These are phyloP conservation scores for Gracilariopsis chorda DNA, from an alignment of 23 red algal genomes.

Conservation along the genomic window DNA sequence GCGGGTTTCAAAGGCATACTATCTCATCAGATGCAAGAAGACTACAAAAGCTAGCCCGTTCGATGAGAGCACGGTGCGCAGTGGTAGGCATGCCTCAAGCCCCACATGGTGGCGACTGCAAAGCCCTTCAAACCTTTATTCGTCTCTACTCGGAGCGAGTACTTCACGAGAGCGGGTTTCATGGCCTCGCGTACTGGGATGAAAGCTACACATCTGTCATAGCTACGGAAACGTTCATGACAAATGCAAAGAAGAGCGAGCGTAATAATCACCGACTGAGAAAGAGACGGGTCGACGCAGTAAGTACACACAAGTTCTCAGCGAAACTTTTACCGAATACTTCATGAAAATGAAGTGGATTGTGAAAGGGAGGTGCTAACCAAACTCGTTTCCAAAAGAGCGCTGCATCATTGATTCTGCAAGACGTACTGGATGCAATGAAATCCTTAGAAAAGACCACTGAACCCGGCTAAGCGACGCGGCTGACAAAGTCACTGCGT, in stretches of 20 bases:
- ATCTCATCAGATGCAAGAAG: background rate
- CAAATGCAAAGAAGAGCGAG: background rate
- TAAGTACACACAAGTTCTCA: background rate
- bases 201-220: conserved; percentile 43
- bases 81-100: conserved; percentile 49
- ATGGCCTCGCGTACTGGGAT: conserved; percentile 29
- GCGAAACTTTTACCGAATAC: background rate
- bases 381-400: too few relatives aligned
- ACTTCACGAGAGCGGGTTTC: conserved; percentile 32
- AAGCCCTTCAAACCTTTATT: conserved; percentile 16
- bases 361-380: too few relatives aligned
- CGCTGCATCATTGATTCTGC: conserved; percentile 49
- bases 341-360: background rate
- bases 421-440: conserved; percentile 62
- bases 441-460: too few relatives aligned
- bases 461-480: too few relatives aligned
- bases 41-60: background rate
- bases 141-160: conserved; percentile 8
- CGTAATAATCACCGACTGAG: background rate
- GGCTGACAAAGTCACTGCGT: too few relatives aligned
- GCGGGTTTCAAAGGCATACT: conserved; percentile 24
- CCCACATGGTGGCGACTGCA: background rate
- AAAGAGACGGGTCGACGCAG: conserved; percentile 35
- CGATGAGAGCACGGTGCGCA: background rate
- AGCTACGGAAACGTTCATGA: conserved; percentile 24